These are phyloP conservation scores for Martensiomyces pterosporus DNA, from an alignment of 192 early-diverging fungal species.

Conservation along the genomic window DNA sequence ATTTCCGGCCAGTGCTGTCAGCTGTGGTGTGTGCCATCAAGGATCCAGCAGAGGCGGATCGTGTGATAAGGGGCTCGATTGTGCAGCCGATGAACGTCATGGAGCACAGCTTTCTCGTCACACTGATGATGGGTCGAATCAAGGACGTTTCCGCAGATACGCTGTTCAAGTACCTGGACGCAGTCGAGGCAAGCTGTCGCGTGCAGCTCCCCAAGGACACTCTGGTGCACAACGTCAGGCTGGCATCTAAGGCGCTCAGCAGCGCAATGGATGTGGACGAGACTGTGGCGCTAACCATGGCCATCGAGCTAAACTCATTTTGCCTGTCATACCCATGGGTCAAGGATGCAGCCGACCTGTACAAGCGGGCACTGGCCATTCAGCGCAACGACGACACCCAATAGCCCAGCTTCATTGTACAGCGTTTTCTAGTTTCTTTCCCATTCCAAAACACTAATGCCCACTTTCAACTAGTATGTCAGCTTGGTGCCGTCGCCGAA, in stretches of 20 bases:
- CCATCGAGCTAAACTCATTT: constrained; percentile 38
- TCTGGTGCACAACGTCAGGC: constrained; percentile 27
- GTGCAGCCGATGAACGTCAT: constrained; percentile 31
- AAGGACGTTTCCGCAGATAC: constrained; percentile 10
- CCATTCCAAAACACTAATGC: neutral
- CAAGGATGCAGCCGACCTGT: constrained; percentile 40
- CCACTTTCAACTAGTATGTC: constrained; percentile 6
- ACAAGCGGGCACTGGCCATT: constrained; percentile 13
- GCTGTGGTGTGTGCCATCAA: neutral
- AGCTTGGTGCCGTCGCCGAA: constrained; percentile 29
- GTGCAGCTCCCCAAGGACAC: constrained; percentile 7
- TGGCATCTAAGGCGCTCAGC: constrained; percentile 24
- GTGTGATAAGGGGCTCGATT: constrained; percentile 15
- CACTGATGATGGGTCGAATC: constrained; percentile 15
- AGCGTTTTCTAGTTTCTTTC: neutral
- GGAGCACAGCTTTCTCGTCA: constrained; percentile 24
- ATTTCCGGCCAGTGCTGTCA: neutral
- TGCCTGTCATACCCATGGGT: constrained; percentile 40
- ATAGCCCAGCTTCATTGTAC: too few relatives aligned
- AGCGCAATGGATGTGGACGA: constrained; percentile 16
- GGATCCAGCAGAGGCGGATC: constrained; percentile 3
- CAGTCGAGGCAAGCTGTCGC: constrained; percentile 42
- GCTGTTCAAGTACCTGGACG: constrained; percentile 33
- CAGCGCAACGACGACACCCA: neutral
- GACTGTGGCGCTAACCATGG: constrained; percentile 20